Evolutionary conservation across 352 stramenopile species (phyloP).

Genomic region (Ophiocytium majus): DNA sequence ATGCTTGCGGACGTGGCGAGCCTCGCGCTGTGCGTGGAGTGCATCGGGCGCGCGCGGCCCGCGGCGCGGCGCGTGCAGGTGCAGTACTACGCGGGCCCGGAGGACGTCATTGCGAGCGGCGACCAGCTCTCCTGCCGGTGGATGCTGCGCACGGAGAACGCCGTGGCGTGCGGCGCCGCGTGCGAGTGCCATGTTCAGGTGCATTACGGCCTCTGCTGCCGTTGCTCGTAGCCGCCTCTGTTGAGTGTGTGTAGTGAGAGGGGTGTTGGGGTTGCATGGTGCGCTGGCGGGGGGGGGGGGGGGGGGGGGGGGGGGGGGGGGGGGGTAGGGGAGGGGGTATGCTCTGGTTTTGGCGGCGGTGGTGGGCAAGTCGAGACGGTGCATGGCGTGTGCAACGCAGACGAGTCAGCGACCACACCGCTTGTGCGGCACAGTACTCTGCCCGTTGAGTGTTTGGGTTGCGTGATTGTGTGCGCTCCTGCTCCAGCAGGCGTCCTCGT

Average conservation of each 20-base stretch:
- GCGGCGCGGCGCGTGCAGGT: slow-evolving; percentile 17
- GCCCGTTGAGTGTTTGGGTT: too few relatives aligned
- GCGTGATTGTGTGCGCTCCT: too few relatives aligned
- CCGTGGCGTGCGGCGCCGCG: slow-evolving; percentile 33
- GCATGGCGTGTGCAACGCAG: too few relatives aligned
- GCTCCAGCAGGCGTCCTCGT: too few relatives aligned
- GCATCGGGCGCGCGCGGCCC: slow-evolving; percentile 26
- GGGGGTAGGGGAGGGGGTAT: too few relatives aligned
- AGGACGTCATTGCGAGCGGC: slow-evolving; percentile 29
- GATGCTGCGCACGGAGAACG: slow-evolving; percentile 58
- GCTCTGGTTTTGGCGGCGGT: too few relatives aligned
- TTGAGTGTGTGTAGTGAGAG: neutral
- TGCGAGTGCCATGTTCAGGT: slow-evolving; percentile 51
- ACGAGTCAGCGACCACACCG: too few relatives aligned
- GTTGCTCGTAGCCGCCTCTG: neutral
- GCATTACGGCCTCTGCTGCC: too few relatives aligned
- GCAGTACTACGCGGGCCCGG: slow-evolving; percentile 23
- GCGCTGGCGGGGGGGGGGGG: too few relatives aligned
- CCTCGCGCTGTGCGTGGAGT: slow-evolving; percentile 49
- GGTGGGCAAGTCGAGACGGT: too few relatives aligned
- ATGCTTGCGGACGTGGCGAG: slow-evolving; percentile 54
- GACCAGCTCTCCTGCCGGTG: slow-evolving; percentile 58
- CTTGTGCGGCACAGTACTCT: too few relatives aligned
- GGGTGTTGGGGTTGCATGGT: neutral
- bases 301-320: too few relatives aligned